These are phyloP conservation scores for Penicillium pancosmium DNA, from an alignment of 495 filamentous ascomycete genomes.

Conservation along the genomic window DNA sequence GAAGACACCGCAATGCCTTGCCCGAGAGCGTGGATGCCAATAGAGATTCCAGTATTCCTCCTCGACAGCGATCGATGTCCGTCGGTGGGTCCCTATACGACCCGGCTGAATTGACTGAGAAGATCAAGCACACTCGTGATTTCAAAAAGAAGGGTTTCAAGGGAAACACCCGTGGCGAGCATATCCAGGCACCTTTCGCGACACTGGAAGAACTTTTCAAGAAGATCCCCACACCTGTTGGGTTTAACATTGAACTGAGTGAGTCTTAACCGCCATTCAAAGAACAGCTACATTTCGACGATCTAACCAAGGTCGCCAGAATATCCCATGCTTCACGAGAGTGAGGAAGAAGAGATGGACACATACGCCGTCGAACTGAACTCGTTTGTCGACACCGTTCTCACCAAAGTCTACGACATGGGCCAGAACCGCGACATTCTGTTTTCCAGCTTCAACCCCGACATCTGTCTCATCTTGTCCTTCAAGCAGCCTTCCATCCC, in stretches of 20 bases:
- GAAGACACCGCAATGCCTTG: slow-evolving; percentile 19
- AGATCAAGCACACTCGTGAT: slow-evolving; percentile 96
- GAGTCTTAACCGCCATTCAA: slow-evolving; percentile 30
- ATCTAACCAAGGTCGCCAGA: slow-evolving; percentile 51
- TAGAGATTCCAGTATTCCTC: slow-evolving; percentile 20
- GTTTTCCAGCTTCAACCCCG: slow-evolving; percentile 96
- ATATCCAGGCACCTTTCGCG: slow-evolving; percentile 93
- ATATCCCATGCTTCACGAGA: slow-evolving; percentile 96
- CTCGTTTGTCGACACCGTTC: slow-evolving; percentile 91
- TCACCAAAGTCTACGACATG: slow-evolving; percentile 81
- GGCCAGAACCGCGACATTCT: slow-evolving; percentile 79
- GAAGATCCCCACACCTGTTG: slow-evolving; percentile 75
- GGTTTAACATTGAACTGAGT: slow-evolving; percentile 99
- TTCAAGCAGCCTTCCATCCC: slow-evolving; percentile 97
- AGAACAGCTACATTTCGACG: slow-evolving; percentile 31
- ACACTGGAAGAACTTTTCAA: slow-evolving; percentile 92
- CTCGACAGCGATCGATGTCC: slow-evolving; percentile 59
- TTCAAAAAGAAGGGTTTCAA: slow-evolving; percentile 95
- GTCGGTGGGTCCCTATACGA: slow-evolving; percentile 55
- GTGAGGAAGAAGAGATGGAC: slow-evolving; percentile 95
- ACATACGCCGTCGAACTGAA: slow-evolving; percentile 96
- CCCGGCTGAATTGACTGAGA: slow-evolving; percentile 71
- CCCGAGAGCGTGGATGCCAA: slow-evolving; percentile 21
- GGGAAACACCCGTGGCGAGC: slow-evolving; percentile 87
- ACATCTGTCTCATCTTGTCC: slow-evolving; percentile 88